These are phyloP conservation scores for Ustilago sp. DNA, from an alignment of 1,284 basidiomycete genomes.

Conservation along the genomic window DNA sequence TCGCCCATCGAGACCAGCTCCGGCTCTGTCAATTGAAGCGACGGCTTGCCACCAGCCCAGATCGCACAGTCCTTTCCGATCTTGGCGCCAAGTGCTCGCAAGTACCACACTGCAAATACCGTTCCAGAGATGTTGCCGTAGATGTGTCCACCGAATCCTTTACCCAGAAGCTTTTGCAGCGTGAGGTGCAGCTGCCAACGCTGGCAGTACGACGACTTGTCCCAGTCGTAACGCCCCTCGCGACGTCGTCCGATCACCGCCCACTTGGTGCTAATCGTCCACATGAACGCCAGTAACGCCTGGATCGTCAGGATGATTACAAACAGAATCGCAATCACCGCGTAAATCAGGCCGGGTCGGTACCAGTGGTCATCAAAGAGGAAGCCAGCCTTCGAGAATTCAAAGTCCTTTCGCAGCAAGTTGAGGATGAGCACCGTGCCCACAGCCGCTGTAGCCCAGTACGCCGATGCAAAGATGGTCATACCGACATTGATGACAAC, in stretches of 20 bases:
- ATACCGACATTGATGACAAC: slow-evolving; percentile 66
- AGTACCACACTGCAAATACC: slow-evolving; percentile 65
- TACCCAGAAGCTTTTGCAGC: slow-evolving; percentile 62
- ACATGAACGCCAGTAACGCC: slow-evolving; percentile 61
- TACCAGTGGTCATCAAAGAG: slow-evolving; percentile 69
- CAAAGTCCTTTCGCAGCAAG: slow-evolving; percentile 55
- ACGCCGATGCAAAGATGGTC: slow-evolving; percentile 64
- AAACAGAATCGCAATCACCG: slow-evolving; percentile 63
- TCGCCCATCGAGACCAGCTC: slow-evolving; percentile 69
- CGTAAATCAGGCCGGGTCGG: slow-evolving; percentile 66
- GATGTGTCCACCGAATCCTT: slow-evolving; percentile 67
- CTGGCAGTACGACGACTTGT: slow-evolving; percentile 69
- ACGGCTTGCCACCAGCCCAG: slow-evolving; percentile 69
- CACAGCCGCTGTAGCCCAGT: slow-evolving; percentile 68
- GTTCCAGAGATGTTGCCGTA: slow-evolving; percentile 65
- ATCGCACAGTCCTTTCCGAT: slow-evolving; percentile 66
- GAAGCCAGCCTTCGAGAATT: slow-evolving; percentile 37
- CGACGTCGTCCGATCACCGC: slow-evolving; percentile 66
- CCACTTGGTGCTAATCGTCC: slow-evolving; percentile 68
- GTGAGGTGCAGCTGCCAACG: slow-evolving; percentile 69
- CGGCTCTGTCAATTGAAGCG: slow-evolving; percentile 68
- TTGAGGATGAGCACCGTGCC: slow-evolving; percentile 66
- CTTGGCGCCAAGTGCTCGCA: slow-evolving; percentile 65
- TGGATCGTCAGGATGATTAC: slow-evolving; percentile 63
- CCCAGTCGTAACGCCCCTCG: slow-evolving; percentile 70